phyloP scores from a whole-genome alignment of 2,329 filamentous ascomycete species.

The Pyricularia pennisetigena region DNA sequence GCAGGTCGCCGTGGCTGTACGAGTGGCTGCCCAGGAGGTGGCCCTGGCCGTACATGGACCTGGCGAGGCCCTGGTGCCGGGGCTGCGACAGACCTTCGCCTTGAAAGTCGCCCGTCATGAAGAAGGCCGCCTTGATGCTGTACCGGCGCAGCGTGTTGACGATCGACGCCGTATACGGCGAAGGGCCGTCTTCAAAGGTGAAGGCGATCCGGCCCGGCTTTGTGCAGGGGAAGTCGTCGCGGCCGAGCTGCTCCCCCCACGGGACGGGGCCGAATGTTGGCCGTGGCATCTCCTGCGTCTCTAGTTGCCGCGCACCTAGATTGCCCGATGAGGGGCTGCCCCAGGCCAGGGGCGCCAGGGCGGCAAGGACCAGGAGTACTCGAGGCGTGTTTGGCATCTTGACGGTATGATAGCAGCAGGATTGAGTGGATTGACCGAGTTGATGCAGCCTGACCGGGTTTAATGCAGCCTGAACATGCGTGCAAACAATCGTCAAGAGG shows the following conservation, averaged over 20 bases:
- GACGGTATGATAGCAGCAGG: background rate
- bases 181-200: constrained; percentile 60
- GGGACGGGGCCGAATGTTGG: constrained; percentile 41
- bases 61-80: constrained; percentile 15
- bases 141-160: constrained; percentile 47
- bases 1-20: constrained; percentile 31
- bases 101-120: constrained; percentile 47
- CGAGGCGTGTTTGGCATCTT: background rate
- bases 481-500: too few species aligned
- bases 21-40: constrained; percentile 39
- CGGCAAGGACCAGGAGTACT: background rate
- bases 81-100: constrained; percentile 1
- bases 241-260: constrained; percentile 36
- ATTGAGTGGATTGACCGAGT: background rate
- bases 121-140: constrained; percentile 57
- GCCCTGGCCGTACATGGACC: constrained; percentile 31
- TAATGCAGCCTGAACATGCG: background rate
- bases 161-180: constrained; percentile 48
- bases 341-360: background rate
- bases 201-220: constrained; percentile 50
- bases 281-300: constrained; percentile 27
- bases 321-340: background rate
- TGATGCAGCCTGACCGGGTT: background rate
- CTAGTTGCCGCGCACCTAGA: background rate
- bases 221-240: constrained; percentile 44